Conservation (phyloP, 2,329 filamentous ascomycete genomes). For the Alternaria sp. region DNA sequence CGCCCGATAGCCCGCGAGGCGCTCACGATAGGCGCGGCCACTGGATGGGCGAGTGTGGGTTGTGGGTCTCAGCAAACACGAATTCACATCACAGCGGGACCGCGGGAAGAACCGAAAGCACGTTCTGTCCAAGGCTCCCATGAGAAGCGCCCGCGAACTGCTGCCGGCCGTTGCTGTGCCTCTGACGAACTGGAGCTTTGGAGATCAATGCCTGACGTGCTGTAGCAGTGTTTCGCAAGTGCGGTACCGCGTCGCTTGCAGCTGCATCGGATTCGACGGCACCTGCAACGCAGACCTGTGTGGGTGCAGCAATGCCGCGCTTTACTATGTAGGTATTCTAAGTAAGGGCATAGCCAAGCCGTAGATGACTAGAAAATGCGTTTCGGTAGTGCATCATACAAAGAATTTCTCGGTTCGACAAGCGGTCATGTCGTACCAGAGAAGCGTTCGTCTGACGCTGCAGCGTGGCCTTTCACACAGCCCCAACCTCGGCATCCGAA, state of each 20-base stretch:
- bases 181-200: conserved; percentile 4
- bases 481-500: conserved; percentile 29
- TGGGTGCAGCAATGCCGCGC: conserved; percentile 3
- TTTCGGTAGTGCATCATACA: conserved; percentile 1
- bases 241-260: background rate
- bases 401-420: background rate
- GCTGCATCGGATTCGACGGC: background rate
- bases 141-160: conserved; percentile 25
- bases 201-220: background rate
- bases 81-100: conserved; percentile 7
- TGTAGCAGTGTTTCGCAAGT: conserved; percentile 1
- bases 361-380: conserved; percentile 5
- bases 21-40: conserved; percentile 23
- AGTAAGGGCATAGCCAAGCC: conserved; percentile 21
- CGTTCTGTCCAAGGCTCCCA: conserved; percentile 17
- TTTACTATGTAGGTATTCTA: conserved; percentile 17
- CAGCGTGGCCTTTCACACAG: conserved; percentile 18
- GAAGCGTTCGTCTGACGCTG: conserved; percentile 14
- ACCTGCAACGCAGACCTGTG: conserved; percentile 10
- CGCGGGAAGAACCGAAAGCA: conserved; percentile 22
- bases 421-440: conserved; percentile 10
- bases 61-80: conserved; percentile 19
- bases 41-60: conserved; percentile 18
- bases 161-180: conserved; percentile 17
- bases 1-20: conserved; percentile 16